Base-by-base conservation (phyloP, 1,284 basidiomycete species). In the Ganoderma multipileum region DNA sequence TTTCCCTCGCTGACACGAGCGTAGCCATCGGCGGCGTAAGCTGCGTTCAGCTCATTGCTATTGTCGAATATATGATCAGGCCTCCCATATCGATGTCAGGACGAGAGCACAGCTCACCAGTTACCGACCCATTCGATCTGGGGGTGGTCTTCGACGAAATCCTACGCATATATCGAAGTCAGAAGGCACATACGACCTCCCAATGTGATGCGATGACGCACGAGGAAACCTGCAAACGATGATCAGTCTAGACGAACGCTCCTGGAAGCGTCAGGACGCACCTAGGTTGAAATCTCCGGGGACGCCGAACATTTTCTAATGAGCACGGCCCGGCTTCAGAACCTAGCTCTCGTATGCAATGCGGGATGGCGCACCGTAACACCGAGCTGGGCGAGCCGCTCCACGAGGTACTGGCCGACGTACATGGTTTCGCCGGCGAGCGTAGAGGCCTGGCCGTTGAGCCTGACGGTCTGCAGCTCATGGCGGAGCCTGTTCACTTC, bases 11-110 rank as follows among this genome's bases (percentile, higher is more conserved):
- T 95, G 62, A 96, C 90, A 64, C 96, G 89, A 38, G 96, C 94
- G 77, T 98, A 98, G 26, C 96, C 97, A 77, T 99, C 96, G 0
- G 94, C 94, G n/a, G 95, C 95, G 79, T 98, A 98, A 0, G 95
- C 84, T 0, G 94, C 92, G 73, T 95, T 95, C 62, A 96, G 84
- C 79, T 96, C 95, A 74, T 96, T 96, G 75, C 94, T 93, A 69
- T 52, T 20, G 39, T 42, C 14, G 16, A 42, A 18, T 18, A 23
- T 11, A 1, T 38, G 28, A 33, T 61, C 41, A 61, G 23, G 9
- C 7, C 26, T 33, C 23, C 18, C 11, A 14, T n/a, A n/a, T 30
- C 41, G n/a, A n/a, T 28, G 12, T 16, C 0, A 23, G 4, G 30
- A 41, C 26, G 5, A 4, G n/a, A 57, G 26, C 14, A 12, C 33